Conservation (phyloP, 768 basidiomycete genomes). For the Hypsizygus marmoreus region DNA sequence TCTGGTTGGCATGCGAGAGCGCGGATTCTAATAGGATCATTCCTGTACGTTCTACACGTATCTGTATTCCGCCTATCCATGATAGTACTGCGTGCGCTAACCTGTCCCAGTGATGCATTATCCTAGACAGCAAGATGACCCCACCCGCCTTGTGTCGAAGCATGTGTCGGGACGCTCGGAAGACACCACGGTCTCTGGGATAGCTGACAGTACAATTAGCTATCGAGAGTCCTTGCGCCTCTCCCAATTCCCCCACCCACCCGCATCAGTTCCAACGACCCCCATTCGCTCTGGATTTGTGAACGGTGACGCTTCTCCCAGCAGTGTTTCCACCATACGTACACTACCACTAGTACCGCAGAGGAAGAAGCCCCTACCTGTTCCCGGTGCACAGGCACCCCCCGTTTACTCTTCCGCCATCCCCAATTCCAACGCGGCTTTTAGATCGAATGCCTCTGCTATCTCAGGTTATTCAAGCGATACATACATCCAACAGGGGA, state of each 20-base stretch:
- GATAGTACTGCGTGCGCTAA: constrained; percentile 2
- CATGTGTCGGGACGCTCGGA: constrained; percentile 44
- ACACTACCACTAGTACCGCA: constrained; percentile 17
- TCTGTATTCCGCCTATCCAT: neutral
- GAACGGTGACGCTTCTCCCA: constrained; percentile 25
- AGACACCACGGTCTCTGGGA: constrained; percentile 55
- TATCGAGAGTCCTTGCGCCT: constrained; percentile 41
- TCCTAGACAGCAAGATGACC: constrained; percentile 13
- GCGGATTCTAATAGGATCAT: neutral
- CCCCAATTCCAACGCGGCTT: constrained; percentile 5
- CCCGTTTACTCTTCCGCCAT: constrained; percentile 1
- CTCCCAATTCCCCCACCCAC: constrained; percentile 57
- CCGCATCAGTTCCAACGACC: constrained; percentile 46
- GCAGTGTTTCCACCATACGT: constrained; percentile 22
- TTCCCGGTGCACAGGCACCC: neutral
- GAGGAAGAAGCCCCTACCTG: constrained; percentile 11
- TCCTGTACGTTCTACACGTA: constrained; percentile 2
- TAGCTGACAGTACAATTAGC: constrained; percentile 59
- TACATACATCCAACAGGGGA: neutral
- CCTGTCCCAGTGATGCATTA: constrained; percentile 14
- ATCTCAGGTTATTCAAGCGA: constrained; percentile 4
- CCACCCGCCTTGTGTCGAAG: constrained; percentile 15
- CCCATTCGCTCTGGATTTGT: constrained; percentile 38
- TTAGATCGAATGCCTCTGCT: constrained; percentile 3
- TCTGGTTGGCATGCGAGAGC: constrained; percentile 1